A percentile compares a stretch with the other conserved stretches of the same genome.
Evolutionary conservation across 305 asterid genomes (phyloP).

Genomic region (Fraxinus floribunda): DNA sequence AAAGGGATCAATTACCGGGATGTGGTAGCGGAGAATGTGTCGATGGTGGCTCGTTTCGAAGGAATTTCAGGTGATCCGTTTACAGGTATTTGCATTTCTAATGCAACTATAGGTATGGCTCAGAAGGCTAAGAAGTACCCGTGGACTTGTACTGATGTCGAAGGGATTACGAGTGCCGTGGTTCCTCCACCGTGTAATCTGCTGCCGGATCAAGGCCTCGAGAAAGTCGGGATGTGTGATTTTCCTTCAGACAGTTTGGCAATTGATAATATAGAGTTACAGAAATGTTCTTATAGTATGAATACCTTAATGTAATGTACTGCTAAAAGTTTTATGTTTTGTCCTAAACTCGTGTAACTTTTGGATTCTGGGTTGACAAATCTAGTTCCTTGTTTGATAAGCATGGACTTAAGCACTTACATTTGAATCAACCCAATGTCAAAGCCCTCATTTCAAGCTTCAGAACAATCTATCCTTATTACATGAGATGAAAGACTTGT

Average conservation of each 20-base stretch:
- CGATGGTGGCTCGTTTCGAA: constrained; percentile 48
- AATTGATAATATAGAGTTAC: constrained; percentile 22
- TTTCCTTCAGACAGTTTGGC: constrained; percentile 22
- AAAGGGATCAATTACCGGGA: constrained; percentile 62
- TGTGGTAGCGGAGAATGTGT: constrained; percentile 46
- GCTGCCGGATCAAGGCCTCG: constrained; percentile 40
- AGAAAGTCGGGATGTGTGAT: constrained; percentile 30
- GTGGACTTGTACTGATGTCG: constrained; percentile 46
- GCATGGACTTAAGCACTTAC: neutral
- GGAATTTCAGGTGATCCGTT: constrained; percentile 76
- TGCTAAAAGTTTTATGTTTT: neutral
- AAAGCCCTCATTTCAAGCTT: neutral
- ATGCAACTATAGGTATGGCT: constrained; percentile 62
- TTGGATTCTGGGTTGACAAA: neutral
- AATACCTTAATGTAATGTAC: constrained; percentile 9
- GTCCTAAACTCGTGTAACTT: neutral
- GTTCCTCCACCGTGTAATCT: constrained; percentile 51
- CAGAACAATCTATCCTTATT: neutral
- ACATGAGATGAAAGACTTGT: neutral
- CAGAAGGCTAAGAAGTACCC: constrained; percentile 65
- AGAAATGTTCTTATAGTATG: constrained; percentile 24
- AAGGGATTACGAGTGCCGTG: constrained; percentile 51
- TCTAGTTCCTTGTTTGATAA: neutral
- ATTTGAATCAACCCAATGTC: neutral
- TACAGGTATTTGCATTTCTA: constrained; percentile 73